A percentile compares a stretch with the other conserved stretches of the same genome.
phyloP scores from a whole-genome alignment of 2,329 filamentous ascomycete species.

The Trichoderma hamatum region DNA sequence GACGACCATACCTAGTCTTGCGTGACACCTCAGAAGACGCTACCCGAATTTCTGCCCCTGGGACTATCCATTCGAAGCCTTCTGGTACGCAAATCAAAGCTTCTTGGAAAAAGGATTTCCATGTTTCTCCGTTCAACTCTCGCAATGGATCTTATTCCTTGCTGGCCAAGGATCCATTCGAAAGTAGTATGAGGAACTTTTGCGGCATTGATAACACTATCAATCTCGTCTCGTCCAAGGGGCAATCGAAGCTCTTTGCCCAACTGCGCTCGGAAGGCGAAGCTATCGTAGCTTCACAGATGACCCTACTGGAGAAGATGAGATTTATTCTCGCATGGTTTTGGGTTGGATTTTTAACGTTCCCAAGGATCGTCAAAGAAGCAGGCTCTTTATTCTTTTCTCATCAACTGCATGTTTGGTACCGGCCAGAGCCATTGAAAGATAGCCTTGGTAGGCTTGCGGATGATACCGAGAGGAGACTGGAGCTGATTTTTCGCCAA shows the following conservation, averaged over 20 bases:
- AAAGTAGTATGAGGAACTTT: conserved; percentile 41
- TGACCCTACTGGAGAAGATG: conserved; percentile 48
- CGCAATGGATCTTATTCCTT: conserved; percentile 59
- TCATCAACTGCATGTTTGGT: conserved; percentile 64
- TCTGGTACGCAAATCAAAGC: conserved; percentile 46
- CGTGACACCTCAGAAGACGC: conserved; percentile 35
- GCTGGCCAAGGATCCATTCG: conserved; percentile 50
- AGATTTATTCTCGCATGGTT: conserved; percentile 61
- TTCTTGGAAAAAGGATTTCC: conserved; percentile 71
- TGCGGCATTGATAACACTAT: conserved; percentile 61
- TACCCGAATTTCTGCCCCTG: conserved; percentile 22
- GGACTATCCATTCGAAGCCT: background rate
- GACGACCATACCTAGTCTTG: conserved; percentile 47
- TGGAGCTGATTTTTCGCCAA: conserved; percentile 52
- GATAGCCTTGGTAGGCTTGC: conserved; percentile 59
- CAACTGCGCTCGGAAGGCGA: conserved; percentile 57
- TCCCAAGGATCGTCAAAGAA: conserved; percentile 66
- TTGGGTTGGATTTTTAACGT: conserved; percentile 68
- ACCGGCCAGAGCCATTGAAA: conserved; percentile 62
- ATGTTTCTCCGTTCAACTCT: conserved; percentile 75
- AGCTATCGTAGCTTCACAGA: conserved; percentile 52
- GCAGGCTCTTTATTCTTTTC: conserved; percentile 60
- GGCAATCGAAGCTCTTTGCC: conserved; percentile 63
- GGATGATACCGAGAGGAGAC: conserved; percentile 49
- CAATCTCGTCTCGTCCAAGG: conserved; percentile 62